These are phyloP conservation scores for Leccinellum albellum DNA, from an alignment of 768 basidiomycete species.

Conservation along the genomic window DNA sequence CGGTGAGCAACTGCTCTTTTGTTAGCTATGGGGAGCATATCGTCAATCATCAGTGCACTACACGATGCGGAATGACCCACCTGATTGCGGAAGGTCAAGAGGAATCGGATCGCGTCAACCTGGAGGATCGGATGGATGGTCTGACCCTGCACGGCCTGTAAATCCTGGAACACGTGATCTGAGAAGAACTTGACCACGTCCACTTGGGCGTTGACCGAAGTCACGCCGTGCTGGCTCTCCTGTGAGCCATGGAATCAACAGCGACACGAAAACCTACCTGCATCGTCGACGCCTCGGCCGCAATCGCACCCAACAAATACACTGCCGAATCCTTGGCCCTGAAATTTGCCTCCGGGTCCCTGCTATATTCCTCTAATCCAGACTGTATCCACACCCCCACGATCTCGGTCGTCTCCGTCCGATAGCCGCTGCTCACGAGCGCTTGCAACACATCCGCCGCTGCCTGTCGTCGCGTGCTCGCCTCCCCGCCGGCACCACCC, in stretches of 20 bases:
- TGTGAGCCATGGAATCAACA: neutral
- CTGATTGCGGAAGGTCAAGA: slow-evolving; percentile 95
- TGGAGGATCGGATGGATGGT: slow-evolving; percentile 85
- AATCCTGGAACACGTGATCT: slow-evolving; percentile 82
- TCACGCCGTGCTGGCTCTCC: slow-evolving; percentile 79
- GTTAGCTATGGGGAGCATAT: slow-evolving; percentile 55
- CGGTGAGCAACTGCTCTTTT: slow-evolving; percentile 88
- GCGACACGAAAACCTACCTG: slow-evolving; percentile 46
- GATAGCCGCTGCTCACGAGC: slow-evolving; percentile 75
- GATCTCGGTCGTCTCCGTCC: slow-evolving; percentile 82
- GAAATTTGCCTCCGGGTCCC: slow-evolving; percentile 66
- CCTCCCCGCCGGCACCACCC: slow-evolving; percentile 50
- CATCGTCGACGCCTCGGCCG: slow-evolving; percentile 81
- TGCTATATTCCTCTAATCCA: slow-evolving; percentile 66
- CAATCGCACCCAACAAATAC: slow-evolving; percentile 90
- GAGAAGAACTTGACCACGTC: slow-evolving; percentile 96
- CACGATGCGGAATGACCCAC: slow-evolving; percentile 36
- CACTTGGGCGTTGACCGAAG: slow-evolving; percentile 85
- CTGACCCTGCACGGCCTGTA: slow-evolving; percentile 59
- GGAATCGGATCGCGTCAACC: slow-evolving; percentile 93
- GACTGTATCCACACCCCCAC: slow-evolving; percentile 79
- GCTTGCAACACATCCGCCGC: slow-evolving; percentile 96
- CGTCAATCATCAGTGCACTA: neutral
- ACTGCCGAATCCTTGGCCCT: slow-evolving; percentile 92
- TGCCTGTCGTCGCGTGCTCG: slow-evolving; percentile 84